A percentile compares a stretch with the other conserved stretches of the same genome.
phyloP scores from a whole-genome alignment of 192 early-diverging fungal genomes.

The Backusella luteola region DNA sequence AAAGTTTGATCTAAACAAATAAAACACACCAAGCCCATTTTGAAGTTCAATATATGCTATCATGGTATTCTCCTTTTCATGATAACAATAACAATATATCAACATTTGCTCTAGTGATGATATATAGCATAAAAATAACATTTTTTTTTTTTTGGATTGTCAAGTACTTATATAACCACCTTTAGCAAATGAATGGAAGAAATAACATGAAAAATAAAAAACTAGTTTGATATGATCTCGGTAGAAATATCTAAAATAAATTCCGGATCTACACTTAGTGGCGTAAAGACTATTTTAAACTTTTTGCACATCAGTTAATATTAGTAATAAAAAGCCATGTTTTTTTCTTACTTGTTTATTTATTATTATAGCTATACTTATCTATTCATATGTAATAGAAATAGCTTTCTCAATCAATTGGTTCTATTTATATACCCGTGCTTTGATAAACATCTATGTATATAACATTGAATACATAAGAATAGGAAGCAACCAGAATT shows the following conservation, averaged over 20 bases:
- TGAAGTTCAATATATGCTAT: background rate
- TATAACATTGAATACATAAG: no score
- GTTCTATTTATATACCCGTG: no score
- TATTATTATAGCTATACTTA: background rate
- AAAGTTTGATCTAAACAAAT: slow-evolving; percentile 2
- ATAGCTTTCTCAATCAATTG: no score
- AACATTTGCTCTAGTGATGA: no score
- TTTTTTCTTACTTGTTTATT: background rate
- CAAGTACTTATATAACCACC: no score
- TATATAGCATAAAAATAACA: no score
- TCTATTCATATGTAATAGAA: background rate
- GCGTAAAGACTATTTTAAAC: slow-evolving; percentile 4
- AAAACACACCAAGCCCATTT: slow-evolving; percentile 6
- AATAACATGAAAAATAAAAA: background rate
- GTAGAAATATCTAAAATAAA: background rate
- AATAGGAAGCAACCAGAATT: no score
- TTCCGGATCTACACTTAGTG: background rate
- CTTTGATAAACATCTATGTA: no score
- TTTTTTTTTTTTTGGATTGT: no score
- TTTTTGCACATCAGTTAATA: slow-evolving; percentile 4
- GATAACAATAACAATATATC: no score
- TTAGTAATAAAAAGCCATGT: background rate
- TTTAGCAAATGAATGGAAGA: background rate
- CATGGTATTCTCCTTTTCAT: no score
- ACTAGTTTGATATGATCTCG: background rate